These are phyloP conservation scores for Suhomyces xylopsoci DNA, from an alignment of 805 yeast genomes.

Conservation along the genomic window DNA sequence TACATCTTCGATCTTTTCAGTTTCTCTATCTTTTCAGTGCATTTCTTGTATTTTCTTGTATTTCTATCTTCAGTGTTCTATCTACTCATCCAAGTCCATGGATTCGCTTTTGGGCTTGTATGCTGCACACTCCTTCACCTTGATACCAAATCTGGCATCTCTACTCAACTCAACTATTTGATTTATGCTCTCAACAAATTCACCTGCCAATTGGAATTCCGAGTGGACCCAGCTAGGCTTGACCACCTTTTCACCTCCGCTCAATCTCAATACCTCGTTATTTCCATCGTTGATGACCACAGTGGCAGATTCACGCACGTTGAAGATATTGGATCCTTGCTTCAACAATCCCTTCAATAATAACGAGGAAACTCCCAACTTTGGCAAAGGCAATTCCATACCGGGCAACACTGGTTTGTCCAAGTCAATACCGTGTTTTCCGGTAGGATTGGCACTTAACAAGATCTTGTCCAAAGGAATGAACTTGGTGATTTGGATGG, in stretches of 20 bases:
- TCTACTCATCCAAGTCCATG: conserved; percentile 18
- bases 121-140: conserved; percentile 61
- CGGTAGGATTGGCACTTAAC: conserved; percentile 63
- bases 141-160: conserved; percentile 69
- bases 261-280: conserved; percentile 67
- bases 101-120: conserved; percentile 29
- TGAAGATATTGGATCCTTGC: conserved; percentile 39
- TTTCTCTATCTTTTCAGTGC: too few species aligned
- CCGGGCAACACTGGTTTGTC: conserved; percentile 67
- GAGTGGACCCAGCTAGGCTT: conserved; percentile 90
- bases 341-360: conserved; percentile 63
- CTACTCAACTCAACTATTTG: conserved; percentile 58
- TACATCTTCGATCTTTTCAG: too few species aligned
- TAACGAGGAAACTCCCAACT: conserved; percentile 66
- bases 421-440: conserved; percentile 64
- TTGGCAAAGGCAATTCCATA: conserved; percentile 71
- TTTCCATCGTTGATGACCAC: conserved; percentile 51
- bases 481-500: conserved; percentile 69
- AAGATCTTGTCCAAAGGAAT: conserved; percentile 67
- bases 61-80: too few species aligned
- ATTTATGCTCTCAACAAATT: conserved; percentile 43
- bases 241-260: conserved; percentile 71
- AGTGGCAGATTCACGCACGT: conserved; percentile 72
- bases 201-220: conserved; percentile 55
- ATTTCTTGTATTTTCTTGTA: not conserved